Evolutionary conservation across 1,139 yeast genomes (phyloP).

Genomic region (Lodderomyces margitis): DNA sequence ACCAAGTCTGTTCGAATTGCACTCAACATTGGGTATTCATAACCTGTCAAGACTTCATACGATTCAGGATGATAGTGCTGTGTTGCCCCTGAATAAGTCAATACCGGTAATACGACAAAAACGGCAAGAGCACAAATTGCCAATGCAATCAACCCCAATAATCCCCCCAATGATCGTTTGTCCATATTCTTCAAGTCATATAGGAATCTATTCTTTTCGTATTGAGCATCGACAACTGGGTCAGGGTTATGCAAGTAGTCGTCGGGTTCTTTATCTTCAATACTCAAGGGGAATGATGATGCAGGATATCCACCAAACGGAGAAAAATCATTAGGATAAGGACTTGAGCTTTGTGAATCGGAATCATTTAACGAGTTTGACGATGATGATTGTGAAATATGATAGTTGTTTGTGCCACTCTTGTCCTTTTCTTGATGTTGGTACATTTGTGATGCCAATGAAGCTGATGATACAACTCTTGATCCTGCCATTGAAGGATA

Average conservation of each 20-base stretch:
- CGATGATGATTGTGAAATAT: conserved; percentile 15
- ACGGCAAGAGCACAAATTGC: conserved; percentile 56
- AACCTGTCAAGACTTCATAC: conserved; percentile 51
- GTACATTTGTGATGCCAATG: conserved; percentile 31
- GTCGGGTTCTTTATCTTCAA: conserved; percentile 90
- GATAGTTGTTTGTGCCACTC: conserved; percentile 3
- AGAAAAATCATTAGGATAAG: conserved; percentile 40
- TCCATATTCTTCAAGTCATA: conserved; percentile 63
- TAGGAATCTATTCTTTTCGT: conserved; percentile 62
- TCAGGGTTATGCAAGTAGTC: conserved; percentile 93
- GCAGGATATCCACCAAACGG: conserved; percentile 98
- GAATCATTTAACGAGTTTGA: conserved; percentile 23
- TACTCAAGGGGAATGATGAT: conserved; percentile 76
- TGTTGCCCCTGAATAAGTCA: conserved; percentile 70
- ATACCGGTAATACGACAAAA: conserved; percentile 70
- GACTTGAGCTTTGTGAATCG: conserved; percentile 10
- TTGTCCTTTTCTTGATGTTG: conserved; percentile 9
- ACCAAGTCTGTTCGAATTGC: conserved; percentile 63
- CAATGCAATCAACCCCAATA: conserved; percentile 56
- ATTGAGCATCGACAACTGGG: conserved; percentile 81
- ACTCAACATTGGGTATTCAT: conserved; percentile 56
- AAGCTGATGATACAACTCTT: conserved; percentile 45
- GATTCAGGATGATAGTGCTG: conserved; percentile 29
- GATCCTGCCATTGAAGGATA: conserved; percentile 55
- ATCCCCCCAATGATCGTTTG: conserved; percentile 55